Percentiles rank a stretch among this genome's conserved stretches.
phyloP scores from a whole-genome alignment of 768 basidiomycete species.

The Wakefieldia striispora region DNA sequence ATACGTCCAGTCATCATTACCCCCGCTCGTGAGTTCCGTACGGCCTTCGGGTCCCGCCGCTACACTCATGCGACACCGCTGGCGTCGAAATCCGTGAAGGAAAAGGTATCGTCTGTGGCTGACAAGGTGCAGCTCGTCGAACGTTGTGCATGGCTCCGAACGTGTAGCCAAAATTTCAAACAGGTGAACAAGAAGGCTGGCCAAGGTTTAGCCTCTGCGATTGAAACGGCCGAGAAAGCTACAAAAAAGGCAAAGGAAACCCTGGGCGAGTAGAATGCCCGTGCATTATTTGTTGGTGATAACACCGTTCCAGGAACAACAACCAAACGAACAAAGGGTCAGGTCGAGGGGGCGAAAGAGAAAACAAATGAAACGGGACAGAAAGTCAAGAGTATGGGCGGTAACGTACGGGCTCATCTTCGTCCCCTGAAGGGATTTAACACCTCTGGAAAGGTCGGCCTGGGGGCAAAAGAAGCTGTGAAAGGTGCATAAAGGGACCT shows the following conservation, averaged over 20 bases:
- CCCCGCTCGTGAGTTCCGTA: not conserved
- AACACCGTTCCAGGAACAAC: not conserved
- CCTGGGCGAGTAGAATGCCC: slow-evolving; percentile 23
- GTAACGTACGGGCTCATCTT: not conserved
- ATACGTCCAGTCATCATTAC: slow-evolving; percentile 1
- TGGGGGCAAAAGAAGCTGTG: slow-evolving; percentile 16
- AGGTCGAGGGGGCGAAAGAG: slow-evolving; percentile 2
- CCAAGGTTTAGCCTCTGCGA: slow-evolving; percentile 37
- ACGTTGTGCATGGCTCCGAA: not conserved
- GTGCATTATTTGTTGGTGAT: not conserved
- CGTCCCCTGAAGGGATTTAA: not conserved
- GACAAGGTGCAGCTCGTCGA: slow-evolving; percentile 30
- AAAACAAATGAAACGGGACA: slow-evolving; percentile 4
- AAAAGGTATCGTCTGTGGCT: slow-evolving; percentile 38
- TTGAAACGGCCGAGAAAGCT: slow-evolving; percentile 42
- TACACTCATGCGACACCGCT: slow-evolving; percentile 32
- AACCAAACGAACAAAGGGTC: slow-evolving; percentile 1
- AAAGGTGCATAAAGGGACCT: slow-evolving; percentile 16
- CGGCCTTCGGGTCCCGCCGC: slow-evolving; percentile 11
- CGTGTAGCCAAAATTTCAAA: not conserved
- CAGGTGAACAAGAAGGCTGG: slow-evolving; percentile 44
- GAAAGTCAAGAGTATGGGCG: slow-evolving; percentile 11
- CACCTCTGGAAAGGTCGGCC: slow-evolving; percentile 5
- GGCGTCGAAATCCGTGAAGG: slow-evolving; percentile 35
- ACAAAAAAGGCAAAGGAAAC: slow-evolving; percentile 38